These are phyloP conservation scores for Tanacetum coccineum DNA, from an alignment of 129 eudicot genomes.

Conservation along the genomic window DNA sequence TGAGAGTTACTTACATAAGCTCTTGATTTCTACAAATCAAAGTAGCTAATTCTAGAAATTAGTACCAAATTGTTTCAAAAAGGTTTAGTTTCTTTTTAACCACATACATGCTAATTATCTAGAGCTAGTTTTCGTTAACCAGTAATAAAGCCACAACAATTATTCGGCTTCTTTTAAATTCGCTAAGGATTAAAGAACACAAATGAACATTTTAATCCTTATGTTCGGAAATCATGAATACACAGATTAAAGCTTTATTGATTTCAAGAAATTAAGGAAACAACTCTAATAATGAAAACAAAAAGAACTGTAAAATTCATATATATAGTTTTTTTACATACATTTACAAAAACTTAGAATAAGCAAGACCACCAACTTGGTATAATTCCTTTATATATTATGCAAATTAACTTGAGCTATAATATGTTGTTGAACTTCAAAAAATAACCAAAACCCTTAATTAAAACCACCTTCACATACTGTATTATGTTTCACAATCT, in stretches of 20 bases:
- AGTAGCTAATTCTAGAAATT: too few species aligned
- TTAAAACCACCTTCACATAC: conserved; percentile 20
- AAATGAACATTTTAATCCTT: neutral
- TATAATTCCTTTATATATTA: conserved; percentile 14
- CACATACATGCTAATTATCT: too few species aligned
- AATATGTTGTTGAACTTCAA: conserved; percentile 21
- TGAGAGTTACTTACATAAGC: too few species aligned
- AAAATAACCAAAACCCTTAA: conserved; percentile 9
- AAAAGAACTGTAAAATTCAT: neutral
- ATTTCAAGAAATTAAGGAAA: neutral
- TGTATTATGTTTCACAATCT: conserved; percentile 10
- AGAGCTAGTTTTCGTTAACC: neutral
- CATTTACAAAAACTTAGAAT: conserved; percentile 9
- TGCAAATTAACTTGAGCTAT: conserved; percentile 18
- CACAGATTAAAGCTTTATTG: neutral
- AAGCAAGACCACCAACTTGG: conserved; percentile 34
- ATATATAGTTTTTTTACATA: conserved; percentile 1
- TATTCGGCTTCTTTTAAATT: neutral
- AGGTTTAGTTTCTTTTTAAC: too few species aligned
- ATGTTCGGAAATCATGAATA: neutral
- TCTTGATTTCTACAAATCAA: too few species aligned
- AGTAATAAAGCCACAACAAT: conserved; percentile 6
- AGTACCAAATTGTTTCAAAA: too few species aligned
- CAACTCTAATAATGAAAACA: conserved; percentile 6
- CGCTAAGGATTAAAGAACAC: neutral